These are phyloP conservation scores for Maudiozyma serrabonitensis DNA, from an alignment of 805 yeast species.

Conservation along the genomic window DNA sequence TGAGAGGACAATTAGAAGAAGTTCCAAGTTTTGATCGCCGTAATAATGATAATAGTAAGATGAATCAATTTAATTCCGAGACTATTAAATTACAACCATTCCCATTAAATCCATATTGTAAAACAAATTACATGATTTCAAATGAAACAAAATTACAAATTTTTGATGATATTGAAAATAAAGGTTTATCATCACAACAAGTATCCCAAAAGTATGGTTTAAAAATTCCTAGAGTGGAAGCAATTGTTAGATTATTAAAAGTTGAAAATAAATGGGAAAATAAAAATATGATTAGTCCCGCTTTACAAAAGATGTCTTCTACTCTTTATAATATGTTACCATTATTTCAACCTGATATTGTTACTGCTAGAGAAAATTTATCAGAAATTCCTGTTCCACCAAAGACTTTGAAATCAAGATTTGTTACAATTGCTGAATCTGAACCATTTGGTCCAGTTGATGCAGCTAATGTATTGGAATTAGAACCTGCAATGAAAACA, in stretches of 20 bases:
- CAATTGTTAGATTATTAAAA: slow-evolving; percentile 58
- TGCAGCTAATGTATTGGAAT: slow-evolving; percentile 74
- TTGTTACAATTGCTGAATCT: slow-evolving; percentile 83
- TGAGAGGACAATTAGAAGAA: slow-evolving; percentile 11
- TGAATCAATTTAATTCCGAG: slow-evolving; percentile 3
- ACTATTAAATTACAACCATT: slow-evolving; percentile 54
- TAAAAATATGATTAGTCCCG: slow-evolving; percentile 43
- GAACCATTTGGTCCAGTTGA: slow-evolving; percentile 95
- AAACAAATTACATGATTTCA: slow-evolving; percentile 54
- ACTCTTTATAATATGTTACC: slow-evolving; percentile 79
- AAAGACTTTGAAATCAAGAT: slow-evolving; percentile 71
- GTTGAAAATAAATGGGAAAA: slow-evolving; percentile 56
- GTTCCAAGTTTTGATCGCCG: not conserved
- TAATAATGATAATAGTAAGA: not conserved
- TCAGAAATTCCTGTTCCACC: slow-evolving; percentile 92
- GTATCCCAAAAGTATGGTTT: slow-evolving; percentile 72
- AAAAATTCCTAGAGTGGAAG: slow-evolving; percentile 80
- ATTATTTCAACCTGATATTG: slow-evolving; percentile 38
- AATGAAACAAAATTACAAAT: slow-evolving; percentile 52
- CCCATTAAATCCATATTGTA: slow-evolving; percentile 62
- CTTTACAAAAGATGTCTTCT: slow-evolving; percentile 47
- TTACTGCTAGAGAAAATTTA: slow-evolving; percentile 49
- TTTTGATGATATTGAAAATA: slow-evolving; percentile 42
- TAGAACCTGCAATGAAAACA: slow-evolving; percentile 82
- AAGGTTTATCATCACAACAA: slow-evolving; percentile 53